Conservation (phyloP, 257 asterid species). For the Leonotis leonurus region DNA sequence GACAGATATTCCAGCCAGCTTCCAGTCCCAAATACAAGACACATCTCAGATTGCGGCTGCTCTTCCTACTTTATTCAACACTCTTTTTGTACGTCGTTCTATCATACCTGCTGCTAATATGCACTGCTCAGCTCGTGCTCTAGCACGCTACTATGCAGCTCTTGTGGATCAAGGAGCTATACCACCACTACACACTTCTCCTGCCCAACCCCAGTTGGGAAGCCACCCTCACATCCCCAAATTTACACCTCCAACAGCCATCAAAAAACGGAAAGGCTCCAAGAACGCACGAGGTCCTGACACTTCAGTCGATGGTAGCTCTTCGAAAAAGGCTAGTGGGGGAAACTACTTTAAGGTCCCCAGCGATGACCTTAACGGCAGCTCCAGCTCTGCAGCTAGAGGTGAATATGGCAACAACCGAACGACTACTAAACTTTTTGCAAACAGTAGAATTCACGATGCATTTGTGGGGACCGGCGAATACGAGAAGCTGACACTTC, state of each 20-base stretch:
- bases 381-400: conserved; percentile 1
- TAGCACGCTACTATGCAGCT: conserved; percentile 92
- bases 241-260: conserved; percentile 33
- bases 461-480: conserved; percentile 74
- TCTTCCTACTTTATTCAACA: conserved; percentile 66
- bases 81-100: conserved; percentile 78
- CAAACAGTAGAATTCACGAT: conserved; percentile 55
- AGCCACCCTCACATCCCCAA: conserved; percentile 74
- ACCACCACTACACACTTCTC: conserved; percentile 57
- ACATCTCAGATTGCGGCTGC: conserved; percentile 44
- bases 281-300: conserved; percentile 12
- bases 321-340: conserved; percentile 11
- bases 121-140: conserved; percentile 99
- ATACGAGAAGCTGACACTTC: conserved; percentile 49
- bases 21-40: conserved; percentile 67
- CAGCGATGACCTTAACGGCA: conserved; percentile 20
- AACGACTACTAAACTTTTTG: conserved; percentile 35
- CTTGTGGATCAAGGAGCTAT: conserved; percentile 61
- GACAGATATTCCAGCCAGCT: conserved; percentile 58
- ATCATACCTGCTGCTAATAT: conserved; percentile 83
- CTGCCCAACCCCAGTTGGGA: conserved; percentile 68
- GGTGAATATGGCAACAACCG: neutral
- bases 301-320: neutral
- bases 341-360: conserved; percentile 42
- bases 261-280: conserved; percentile 37